Percentiles rank a stretch among this genome's conserved stretches.
Conservation (phyloP, 257 asterid genomes). For the Lycium ferocissimum region DNA sequence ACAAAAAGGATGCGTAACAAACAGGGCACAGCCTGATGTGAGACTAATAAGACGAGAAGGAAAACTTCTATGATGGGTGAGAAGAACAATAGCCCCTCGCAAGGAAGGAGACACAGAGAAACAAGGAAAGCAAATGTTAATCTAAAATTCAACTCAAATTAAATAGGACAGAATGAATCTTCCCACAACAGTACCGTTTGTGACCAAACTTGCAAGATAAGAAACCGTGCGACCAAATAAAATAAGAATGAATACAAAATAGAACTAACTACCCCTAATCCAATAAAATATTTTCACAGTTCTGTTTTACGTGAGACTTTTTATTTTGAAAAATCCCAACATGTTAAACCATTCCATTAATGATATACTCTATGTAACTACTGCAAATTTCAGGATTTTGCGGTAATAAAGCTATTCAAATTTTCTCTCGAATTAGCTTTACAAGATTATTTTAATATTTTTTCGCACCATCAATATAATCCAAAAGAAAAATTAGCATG, state of each 20-base stretch:
- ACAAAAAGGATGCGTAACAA: conserved; percentile 11
- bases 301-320: conserved; percentile 5
- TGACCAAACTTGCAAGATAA: conserved; percentile 18
- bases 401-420: neutral
- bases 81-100: conserved; percentile 3
- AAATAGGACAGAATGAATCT: neutral
- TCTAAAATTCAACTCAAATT: conserved; percentile 14
- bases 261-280: conserved; percentile 12
- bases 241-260: neutral
- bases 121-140: neutral
- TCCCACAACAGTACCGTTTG: neutral
- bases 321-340: neutral
- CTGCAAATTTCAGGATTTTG: conserved; percentile 6
- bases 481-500: neutral
- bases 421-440: neutral
- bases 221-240: neutral
- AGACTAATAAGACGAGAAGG: conserved; percentile 16
- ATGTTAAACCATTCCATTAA: conserved; percentile 17
- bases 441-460: neutral
- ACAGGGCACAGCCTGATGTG: conserved; percentile 10
- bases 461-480: neutral
- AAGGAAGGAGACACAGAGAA: neutral
- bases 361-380: neutral
- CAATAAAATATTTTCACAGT: neutral
- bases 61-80: neutral